phyloP scores from a whole-genome alignment of 805 yeast genomes.

The Tetrapisispora namnaoensis region DNA sequence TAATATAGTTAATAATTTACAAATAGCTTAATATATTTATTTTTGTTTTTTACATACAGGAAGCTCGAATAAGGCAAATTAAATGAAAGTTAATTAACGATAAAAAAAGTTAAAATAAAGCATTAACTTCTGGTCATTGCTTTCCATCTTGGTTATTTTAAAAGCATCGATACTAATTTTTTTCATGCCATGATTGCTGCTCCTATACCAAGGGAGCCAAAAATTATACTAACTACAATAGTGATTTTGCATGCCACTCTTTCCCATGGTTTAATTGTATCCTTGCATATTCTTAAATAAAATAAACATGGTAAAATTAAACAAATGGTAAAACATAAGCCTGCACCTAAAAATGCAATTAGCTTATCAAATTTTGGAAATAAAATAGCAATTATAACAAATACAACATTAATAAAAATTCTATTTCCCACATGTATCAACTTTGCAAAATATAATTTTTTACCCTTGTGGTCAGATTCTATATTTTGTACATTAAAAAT shows the following conservation, averaged over 20 bases:
- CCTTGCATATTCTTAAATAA: constrained; percentile 48
- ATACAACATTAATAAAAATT: constrained; percentile 42
- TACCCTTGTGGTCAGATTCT: constrained; percentile 13
- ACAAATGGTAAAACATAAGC: constrained; percentile 71
- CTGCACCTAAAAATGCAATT: constrained; percentile 73
- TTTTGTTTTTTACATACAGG: too few relatives aligned
- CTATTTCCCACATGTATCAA: constrained; percentile 24
- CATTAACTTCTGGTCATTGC: neutral
- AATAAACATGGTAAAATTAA: constrained; percentile 67
- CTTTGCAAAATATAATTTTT: constrained; percentile 14
- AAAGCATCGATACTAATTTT: neutral
- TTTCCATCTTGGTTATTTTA: too few relatives aligned
- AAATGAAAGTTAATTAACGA: too few relatives aligned
- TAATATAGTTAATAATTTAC: neutral
- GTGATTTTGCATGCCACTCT: constrained; percentile 34
- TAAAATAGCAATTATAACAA: constrained; percentile 50
- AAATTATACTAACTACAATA: constrained; percentile 35
- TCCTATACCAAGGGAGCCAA: constrained; percentile 52
- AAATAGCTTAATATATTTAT: too few relatives aligned
- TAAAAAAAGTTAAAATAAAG: neutral
- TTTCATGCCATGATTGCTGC: constrained; percentile 35
- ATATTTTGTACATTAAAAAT: constrained; percentile 30
- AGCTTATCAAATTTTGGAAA: constrained; percentile 75
- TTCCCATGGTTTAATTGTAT: constrained; percentile 35
- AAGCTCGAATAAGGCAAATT: too few relatives aligned